phyloP scores from a whole-genome alignment of 2,329 filamentous ascomycete genomes.

The Venturia carpophila region DNA sequence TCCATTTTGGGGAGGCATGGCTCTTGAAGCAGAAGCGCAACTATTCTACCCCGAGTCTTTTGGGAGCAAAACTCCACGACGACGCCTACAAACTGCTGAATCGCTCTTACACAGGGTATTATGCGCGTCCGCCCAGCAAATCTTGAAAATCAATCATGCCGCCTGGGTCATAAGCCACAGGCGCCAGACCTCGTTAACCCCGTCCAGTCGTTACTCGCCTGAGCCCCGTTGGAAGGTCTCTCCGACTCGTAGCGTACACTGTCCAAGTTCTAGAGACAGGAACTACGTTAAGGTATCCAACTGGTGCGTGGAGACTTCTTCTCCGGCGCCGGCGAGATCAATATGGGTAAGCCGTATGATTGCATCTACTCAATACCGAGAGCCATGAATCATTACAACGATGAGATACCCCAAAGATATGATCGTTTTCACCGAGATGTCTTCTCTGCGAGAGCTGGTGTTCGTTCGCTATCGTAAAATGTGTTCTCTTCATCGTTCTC shows the following conservation, averaged over 20 bases:
- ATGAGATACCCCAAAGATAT: background rate
- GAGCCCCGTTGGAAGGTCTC: background rate
- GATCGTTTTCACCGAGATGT: background rate
- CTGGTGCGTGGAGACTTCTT: background rate
- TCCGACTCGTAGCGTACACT: background rate
- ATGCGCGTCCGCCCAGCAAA: background rate
- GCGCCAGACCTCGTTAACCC: background rate
- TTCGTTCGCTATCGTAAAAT: constrained; percentile 15
- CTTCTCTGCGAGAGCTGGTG: constrained; percentile 10
- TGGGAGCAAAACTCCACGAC: background rate
- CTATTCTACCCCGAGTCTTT: background rate
- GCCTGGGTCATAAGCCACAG: background rate
- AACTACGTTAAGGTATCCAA: background rate
- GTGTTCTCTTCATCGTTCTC: constrained; percentile 31
- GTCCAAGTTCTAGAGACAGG: background rate
- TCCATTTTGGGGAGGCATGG: background rate
- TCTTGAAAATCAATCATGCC: background rate
- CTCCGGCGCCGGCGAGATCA: background rate
- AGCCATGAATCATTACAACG: background rate
- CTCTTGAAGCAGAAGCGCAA: background rate
- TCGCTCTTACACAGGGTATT: background rate
- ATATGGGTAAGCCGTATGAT: background rate
- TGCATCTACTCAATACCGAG: background rate
- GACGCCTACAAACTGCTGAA: background rate
- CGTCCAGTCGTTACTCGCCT: background rate